Evolutionary conservation across 75 land plant genomes (phyloP).

Genomic region (Sequoiadendron giganteum): DNA sequence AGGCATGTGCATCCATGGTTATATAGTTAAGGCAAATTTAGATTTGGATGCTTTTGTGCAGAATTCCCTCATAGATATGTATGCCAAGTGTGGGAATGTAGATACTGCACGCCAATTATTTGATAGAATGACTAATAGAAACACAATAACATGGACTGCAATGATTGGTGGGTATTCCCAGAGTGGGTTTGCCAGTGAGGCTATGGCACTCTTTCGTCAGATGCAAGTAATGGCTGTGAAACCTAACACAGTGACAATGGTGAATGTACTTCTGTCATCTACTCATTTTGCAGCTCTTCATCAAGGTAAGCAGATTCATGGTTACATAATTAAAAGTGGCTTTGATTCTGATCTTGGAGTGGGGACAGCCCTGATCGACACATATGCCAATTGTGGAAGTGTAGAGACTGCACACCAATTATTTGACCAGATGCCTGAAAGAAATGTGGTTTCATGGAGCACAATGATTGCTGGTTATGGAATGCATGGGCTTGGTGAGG

Average conservation of each 20-base stretch:
- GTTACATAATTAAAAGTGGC: conserved; percentile 32
- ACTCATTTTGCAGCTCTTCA: conserved; percentile 27
- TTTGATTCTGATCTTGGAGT: conserved; percentile 34
- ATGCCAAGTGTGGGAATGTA: conserved; percentile 14
- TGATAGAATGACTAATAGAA: conserved; percentile 5
- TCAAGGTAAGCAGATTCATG: conserved; percentile 40
- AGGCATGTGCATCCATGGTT: conserved; percentile 15
- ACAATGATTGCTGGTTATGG: conserved; percentile 55
- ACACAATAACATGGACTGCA: conserved; percentile 48
- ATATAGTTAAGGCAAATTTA: conserved; percentile 1
- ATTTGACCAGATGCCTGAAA: conserved; percentile 42
- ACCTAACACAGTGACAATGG: conserved; percentile 45
- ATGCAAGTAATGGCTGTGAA: conserved; percentile 21
- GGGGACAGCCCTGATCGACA: conserved; percentile 44
- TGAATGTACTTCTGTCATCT: conserved; percentile 39
- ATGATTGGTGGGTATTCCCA: conserved; percentile 45
- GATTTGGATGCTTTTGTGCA: conserved; percentile 12
- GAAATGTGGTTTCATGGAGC: conserved; percentile 49
- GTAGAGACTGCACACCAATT: conserved; percentile 26
- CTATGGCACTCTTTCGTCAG: conserved; percentile 33
- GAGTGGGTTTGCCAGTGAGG: conserved; percentile 24
- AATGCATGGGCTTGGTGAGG: conserved; percentile 34
- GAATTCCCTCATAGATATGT: conserved; percentile 17
- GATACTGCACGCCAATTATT: conserved; percentile 14
- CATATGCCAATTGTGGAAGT: conserved; percentile 58